A percentile compares a stretch with the other conserved stretches of the same genome.
Conservation (phyloP, 306 rosid species). For the Oemleria cerasiformis region DNA sequence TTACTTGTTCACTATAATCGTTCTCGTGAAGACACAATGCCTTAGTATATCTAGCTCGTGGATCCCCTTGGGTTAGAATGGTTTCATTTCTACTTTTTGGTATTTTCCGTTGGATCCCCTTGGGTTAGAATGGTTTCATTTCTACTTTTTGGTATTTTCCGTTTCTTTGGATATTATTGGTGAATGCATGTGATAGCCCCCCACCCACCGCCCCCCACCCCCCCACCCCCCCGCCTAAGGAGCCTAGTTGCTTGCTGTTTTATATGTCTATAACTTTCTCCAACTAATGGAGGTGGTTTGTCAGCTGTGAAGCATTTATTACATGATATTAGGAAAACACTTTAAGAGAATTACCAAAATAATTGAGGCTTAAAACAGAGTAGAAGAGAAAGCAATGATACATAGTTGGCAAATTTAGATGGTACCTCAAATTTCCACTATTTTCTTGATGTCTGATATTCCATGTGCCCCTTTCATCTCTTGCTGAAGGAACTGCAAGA, state of each 20-base stretch:
- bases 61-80: neutral
- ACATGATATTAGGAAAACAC: neutral
- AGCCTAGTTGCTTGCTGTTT: neutral
- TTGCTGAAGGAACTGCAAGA: constrained; percentile 85
- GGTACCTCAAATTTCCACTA: neutral
- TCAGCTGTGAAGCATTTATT: neutral
- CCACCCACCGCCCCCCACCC: too few species aligned
- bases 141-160: neutral
- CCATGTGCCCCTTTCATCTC: constrained; percentile 18
- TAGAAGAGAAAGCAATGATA: neutral
- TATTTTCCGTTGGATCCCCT: neutral
- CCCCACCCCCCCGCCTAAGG: too few species aligned
- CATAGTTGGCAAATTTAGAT: neutral
- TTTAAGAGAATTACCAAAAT: too few species aligned
- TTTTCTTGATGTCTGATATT: constrained; percentile 2
- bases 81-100: neutral
- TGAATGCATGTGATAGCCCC: neutral
- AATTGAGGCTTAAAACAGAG: too few species aligned
- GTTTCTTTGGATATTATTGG: neutral
- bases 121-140: neutral
- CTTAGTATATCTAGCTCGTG: too few species aligned
- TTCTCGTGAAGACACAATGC: too few species aligned
- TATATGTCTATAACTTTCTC: neutral
- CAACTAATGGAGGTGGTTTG: constrained; percentile 1
- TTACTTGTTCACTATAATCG: constrained; percentile 12